phyloP scores from a whole-genome alignment of 2,329 filamentous ascomycete species.

The Pseudogymnoascus sp. region DNA sequence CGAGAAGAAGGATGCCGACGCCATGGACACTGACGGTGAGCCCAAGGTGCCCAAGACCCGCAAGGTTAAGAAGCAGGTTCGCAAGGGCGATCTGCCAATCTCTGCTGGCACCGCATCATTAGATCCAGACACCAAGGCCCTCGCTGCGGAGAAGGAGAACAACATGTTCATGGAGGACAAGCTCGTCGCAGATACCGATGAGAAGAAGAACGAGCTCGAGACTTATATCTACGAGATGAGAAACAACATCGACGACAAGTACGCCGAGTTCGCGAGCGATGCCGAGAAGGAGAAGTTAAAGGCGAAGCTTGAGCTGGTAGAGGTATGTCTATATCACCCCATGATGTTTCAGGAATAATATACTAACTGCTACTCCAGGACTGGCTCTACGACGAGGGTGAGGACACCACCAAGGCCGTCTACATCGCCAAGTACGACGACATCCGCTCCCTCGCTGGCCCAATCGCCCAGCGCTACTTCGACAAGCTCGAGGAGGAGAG shows the following conservation, averaged over 20 bases:
- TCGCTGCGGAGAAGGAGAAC: conserved; percentile 72
- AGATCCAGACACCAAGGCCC: conserved; percentile 57
- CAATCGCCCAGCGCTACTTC: conserved; percentile 88
- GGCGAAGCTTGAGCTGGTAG: conserved; percentile 70
- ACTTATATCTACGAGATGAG: conserved; percentile 94
- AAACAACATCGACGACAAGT: conserved; percentile 89
- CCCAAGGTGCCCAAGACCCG: conserved; percentile 70
- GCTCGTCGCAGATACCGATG: conserved; percentile 93
- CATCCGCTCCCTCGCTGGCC: conserved; percentile 81
- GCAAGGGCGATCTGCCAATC: conserved; percentile 91
- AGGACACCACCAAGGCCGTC: conserved; percentile 86
- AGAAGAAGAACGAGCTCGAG: conserved; percentile 99
- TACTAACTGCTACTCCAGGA: conserved; percentile 50
- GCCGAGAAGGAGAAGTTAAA: conserved; percentile 86
- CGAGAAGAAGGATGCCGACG: conserved; percentile 58
- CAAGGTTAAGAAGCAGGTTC: conserved; percentile 98
- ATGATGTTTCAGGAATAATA: not conserved
- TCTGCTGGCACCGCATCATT: conserved; percentile 74
- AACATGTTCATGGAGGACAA: conserved; percentile 97
- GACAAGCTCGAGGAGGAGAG: conserved; percentile 89
- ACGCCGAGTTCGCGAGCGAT: conserved; percentile 78
- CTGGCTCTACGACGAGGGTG: conserved; percentile 96
- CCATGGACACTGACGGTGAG: conserved; percentile 75
- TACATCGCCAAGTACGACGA: conserved; percentile 96
- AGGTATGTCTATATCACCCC: conserved; percentile 55